A percentile compares a stretch with the other conserved stretches of the same genome.
Evolutionary conservation across 106 monocot species (phyloP).

Genomic region (Acorus calamus): DNA sequence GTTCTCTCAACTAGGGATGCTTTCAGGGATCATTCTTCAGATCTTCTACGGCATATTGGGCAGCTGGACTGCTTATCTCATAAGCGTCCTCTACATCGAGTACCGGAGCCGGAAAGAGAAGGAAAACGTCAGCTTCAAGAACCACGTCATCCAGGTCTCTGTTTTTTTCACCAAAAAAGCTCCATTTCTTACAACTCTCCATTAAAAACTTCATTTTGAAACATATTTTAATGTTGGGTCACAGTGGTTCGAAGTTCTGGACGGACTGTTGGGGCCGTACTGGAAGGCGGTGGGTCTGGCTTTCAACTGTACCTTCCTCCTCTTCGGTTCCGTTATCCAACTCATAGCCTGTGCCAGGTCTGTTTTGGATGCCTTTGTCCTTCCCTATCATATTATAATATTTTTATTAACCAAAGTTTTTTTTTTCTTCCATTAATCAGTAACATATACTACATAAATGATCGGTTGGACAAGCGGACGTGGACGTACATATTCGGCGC

Average conservation of each 20-base stretch:
- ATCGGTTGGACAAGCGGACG: slow-evolving; percentile 70
- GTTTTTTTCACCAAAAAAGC: no score
- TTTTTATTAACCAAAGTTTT: not conserved
- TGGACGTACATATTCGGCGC: slow-evolving; percentile 95
- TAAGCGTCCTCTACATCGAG: slow-evolving; percentile 91
- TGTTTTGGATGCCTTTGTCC: not conserved
- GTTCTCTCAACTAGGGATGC: slow-evolving; percentile 89
- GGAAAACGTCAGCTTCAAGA: slow-evolving; percentile 75
- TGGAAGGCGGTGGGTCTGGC: slow-evolving; percentile 66
- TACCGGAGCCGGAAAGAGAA: slow-evolving; percentile 78
- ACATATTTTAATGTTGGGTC: not conserved
- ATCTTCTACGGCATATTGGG: slow-evolving; percentile 84
- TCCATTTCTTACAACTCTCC: not conserved
- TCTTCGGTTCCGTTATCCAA: slow-evolving; percentile 71
- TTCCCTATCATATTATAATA: not conserved
- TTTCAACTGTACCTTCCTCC: slow-evolving; percentile 77
- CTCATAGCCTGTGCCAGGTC: slow-evolving; percentile 56
- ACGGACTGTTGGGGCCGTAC: slow-evolving; percentile 61
- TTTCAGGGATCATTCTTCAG: slow-evolving; percentile 64
- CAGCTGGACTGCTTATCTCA: slow-evolving; percentile 94
- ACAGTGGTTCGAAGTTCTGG: slow-evolving; percentile 75
- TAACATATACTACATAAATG: slow-evolving; percentile 91
- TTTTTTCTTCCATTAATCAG: slow-evolving; percentile 15
- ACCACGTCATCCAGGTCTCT: slow-evolving; percentile 76
- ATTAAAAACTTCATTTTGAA: not conserved